Evolutionary conservation across 176 grass and related monocot genomes (phyloP).

Genomic region (Ensete ventricosum): DNA sequence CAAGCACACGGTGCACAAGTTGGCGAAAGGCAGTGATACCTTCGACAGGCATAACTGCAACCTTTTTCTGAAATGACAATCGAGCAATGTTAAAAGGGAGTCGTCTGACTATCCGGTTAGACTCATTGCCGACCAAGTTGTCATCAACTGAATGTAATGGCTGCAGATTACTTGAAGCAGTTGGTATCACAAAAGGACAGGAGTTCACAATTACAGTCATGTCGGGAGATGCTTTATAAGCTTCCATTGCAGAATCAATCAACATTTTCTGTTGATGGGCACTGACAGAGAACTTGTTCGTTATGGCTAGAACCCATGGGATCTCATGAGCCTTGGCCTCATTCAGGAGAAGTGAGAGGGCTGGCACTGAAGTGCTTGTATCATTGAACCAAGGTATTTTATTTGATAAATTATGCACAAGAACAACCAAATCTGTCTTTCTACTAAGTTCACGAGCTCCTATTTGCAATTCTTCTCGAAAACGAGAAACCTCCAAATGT

Average conservation of each 20-base stretch:
- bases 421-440: conserved; percentile 77
- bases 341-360: conserved; percentile 74
- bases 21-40: conserved; percentile 55
- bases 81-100: conserved; percentile 38
- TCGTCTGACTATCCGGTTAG: conserved; percentile 21
- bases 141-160: conserved; percentile 18
- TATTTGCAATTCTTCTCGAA: conserved; percentile 68
- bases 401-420: conserved; percentile 93
- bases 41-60: conserved; percentile 59
- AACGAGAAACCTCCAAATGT: conserved; percentile 43
- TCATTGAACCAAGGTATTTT: conserved; percentile 49
- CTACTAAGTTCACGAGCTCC: conserved; percentile 48
- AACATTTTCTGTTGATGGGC: conserved; percentile 53
- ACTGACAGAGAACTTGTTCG: conserved; percentile 82
- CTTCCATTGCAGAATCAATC: conserved; percentile 53
- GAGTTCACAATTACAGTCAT: conserved; percentile 66
- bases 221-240: conserved; percentile 63
- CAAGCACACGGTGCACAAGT: conserved; percentile 54
- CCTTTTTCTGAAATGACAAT: conserved; percentile 57
- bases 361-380: conserved; percentile 38
- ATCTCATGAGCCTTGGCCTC: conserved; percentile 61
- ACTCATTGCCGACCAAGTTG: conserved; percentile 22
- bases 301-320: conserved; percentile 87
- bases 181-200: conserved; percentile 64
- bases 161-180: conserved; percentile 30